phyloP scores from a whole-genome alignment of 148 eudicot species.

The Suaeda aralocaspica region DNA sequence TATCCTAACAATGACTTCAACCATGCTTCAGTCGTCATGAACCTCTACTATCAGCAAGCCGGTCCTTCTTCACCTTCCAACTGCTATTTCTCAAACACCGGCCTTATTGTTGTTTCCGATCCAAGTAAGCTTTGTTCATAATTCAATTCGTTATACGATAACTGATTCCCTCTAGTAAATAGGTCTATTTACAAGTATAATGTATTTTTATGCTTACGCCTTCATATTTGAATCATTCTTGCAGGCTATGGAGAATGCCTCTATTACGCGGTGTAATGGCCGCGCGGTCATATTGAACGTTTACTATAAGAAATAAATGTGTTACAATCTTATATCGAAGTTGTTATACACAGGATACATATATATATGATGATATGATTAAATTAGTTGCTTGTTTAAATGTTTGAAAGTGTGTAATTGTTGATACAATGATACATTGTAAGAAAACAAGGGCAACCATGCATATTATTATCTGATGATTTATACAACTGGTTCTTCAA shows the following conservation, averaged over 20 bases:
- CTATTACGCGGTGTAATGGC: no score
- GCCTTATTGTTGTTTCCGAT: conserved; percentile 31
- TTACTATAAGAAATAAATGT: neutral
- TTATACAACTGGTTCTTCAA: no score
- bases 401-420: no score
- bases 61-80: conserved; percentile 26
- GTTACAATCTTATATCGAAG: neutral
- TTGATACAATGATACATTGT: no score
- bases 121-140: conserved; percentile 36
- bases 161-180: no score
- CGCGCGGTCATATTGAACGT: neutral
- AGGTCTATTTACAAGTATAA: no score
- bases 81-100: conserved; percentile 39
- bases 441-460: no score
- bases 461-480: no score
- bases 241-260: conserved; percentile 20
- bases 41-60: conserved; percentile 40
- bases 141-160: no score
- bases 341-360: neutral
- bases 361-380: neutral
- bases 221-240: neutral
- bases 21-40: conserved; percentile 61
- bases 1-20: conserved; percentile 23
- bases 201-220: neutral
- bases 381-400: neutral